A percentile compares a stretch with the other conserved stretches of the same genome.
phyloP scores from a whole-genome alignment of 2,329 filamentous ascomycete genomes.

The Colletotrichum chlorophyti region DNA sequence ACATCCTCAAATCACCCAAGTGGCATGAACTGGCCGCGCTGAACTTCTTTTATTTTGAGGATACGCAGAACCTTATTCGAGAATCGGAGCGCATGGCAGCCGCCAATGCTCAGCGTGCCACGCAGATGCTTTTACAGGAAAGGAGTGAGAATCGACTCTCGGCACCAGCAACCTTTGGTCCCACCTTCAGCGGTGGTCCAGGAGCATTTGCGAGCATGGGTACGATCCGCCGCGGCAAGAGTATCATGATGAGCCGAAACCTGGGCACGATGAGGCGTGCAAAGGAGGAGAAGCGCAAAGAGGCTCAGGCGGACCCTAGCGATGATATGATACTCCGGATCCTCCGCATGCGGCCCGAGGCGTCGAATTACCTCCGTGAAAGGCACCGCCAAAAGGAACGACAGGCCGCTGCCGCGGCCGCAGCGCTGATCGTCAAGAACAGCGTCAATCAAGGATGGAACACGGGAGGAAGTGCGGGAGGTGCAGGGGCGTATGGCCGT shows the following conservation, averaged over 20 bases:
- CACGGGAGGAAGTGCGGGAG: slow-evolving; percentile 52
- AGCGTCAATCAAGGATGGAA: slow-evolving; percentile 72
- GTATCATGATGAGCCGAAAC: slow-evolving; percentile 93
- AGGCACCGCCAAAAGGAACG: slow-evolving; percentile 93
- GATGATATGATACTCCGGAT: slow-evolving; percentile 99
- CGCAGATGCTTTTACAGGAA: slow-evolving; percentile 68
- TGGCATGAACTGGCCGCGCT: slow-evolving; percentile 96
- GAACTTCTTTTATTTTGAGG: slow-evolving; percentile 98
- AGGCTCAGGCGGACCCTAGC: slow-evolving; percentile 93
- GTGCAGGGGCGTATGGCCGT: slow-evolving; percentile 50
- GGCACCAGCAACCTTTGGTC: slow-evolving; percentile 62
- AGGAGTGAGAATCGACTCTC: slow-evolving; percentile 61
- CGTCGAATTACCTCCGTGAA: slow-evolving; percentile 85
- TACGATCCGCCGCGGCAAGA: slow-evolving; percentile 72
- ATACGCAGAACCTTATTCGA: slow-evolving; percentile 87
- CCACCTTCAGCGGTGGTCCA: slow-evolving; percentile 57
- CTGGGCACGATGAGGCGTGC: slow-evolving; percentile 94
- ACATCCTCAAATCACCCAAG: slow-evolving; percentile 95
- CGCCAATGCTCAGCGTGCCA: slow-evolving; percentile 77
- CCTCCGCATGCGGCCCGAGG: slow-evolving; percentile 92
- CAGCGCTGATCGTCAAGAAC: slow-evolving; percentile 92
- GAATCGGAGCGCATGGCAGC: slow-evolving; percentile 97
- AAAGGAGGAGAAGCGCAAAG: slow-evolving; percentile 94
- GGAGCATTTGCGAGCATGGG: slow-evolving; percentile 69
- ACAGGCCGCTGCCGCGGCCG: slow-evolving; percentile 86